phyloP scores from a whole-genome alignment of 257 asterid species.

The Nicotiana noctiflora region DNA sequence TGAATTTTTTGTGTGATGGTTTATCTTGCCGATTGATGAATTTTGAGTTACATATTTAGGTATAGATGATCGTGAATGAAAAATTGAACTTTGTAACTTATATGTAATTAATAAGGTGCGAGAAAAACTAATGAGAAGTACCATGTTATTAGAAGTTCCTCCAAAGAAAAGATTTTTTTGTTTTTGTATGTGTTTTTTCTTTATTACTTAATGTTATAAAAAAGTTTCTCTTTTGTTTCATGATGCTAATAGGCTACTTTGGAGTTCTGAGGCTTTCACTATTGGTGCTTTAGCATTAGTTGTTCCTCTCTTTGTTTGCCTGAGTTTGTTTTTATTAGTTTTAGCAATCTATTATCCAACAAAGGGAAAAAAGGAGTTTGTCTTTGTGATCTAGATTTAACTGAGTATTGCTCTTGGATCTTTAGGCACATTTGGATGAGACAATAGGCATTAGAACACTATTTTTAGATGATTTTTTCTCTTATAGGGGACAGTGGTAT shows the following conservation, averaged over 20 bases:
- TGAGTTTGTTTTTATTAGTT: neutral
- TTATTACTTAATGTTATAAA: neutral
- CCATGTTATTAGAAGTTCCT: neutral
- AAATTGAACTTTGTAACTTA: neutral
- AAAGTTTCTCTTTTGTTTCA: neutral
- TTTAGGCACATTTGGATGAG: neutral
- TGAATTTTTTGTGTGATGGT: neutral
- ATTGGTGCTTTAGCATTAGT: neutral
- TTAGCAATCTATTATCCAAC: neutral
- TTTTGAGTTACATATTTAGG: neutral
- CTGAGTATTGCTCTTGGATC: neutral
- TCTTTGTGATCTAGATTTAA: neutral
- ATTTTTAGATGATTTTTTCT: neutral
- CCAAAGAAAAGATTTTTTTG: neutral
- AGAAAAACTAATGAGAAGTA: neutral
- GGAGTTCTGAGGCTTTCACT: neutral
- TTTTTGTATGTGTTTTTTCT: neutral
- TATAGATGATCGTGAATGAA: neutral
- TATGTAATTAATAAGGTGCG: neutral
- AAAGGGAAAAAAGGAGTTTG: neutral
- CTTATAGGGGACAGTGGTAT: neutral
- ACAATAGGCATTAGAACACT: neutral
- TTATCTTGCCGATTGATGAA: conserved; percentile 1
- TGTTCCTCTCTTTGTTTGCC: neutral
- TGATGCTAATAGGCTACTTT: neutral